Base-by-base conservation (phyloP, 1,139 yeast genomes). In the Hansenula sp. region DNA sequence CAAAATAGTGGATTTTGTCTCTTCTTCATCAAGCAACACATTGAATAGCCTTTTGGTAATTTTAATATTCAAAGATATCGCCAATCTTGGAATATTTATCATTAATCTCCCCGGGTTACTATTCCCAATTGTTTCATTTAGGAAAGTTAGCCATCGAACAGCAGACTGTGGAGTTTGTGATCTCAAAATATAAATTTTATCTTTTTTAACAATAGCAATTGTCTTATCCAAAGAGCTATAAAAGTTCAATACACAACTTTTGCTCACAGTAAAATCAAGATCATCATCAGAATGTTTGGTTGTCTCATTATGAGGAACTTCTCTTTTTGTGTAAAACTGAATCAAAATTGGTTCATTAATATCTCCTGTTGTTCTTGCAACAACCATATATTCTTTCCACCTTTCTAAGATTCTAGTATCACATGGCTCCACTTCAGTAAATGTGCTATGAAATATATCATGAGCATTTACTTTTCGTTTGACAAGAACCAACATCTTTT, bases 351-450 rank as follows among this genome's bases (percentile, higher is more conserved):
- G 86, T 9, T 64, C 62, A 2, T 61, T 64, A 0, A 54, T 40
- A 42, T 69, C 62, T 21, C 75, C 77, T 1, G 84, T 75, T 32
- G 76, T 75, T 43, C 92, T 64, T 0, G 82, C 77, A 4, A 82
- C 85, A 2, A 82, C 80, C 27, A 76, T 62, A 54, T 77, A 83
- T 56, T 88, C 96, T 44, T 73, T 75, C 92, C 96, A 87, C 35
- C 87, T 64, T 44, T 83, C 88, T n/a, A 69, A 47, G 2, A 84
- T 69, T 37, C 81, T 61, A 1, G 86, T 66, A 40, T 75, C 78
- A 30, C 71, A 65, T 1, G 73, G 64, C 41, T 74, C 82, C 14
- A 64, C 62, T 44, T 79, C 85, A 19, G 66, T 65, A 40, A 65
- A 65, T 7, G 56, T 55, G 3, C 47, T 37, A 13, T 65, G 63